phyloP scores from a whole-genome alignment of 768 basidiomycete genomes.

The Pholiota molesta region DNA sequence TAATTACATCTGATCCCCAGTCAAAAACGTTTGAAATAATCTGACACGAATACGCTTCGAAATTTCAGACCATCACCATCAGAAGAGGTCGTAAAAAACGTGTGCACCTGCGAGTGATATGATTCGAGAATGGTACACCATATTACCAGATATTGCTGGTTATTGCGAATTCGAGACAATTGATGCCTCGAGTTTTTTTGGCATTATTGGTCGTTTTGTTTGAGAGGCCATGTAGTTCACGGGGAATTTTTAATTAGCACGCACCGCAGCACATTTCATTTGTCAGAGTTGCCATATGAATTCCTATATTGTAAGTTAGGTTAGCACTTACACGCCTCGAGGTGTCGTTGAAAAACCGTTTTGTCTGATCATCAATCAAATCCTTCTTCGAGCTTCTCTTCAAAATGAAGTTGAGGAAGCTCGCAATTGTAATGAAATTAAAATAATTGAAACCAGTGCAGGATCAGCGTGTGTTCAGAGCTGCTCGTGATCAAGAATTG shows the following conservation, averaged over 20 bases:
- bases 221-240: too few relatives aligned
- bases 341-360: not conserved
- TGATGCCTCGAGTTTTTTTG: not conserved
- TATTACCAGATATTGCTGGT: not conserved
- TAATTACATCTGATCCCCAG: not conserved
- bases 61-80: not conserved
- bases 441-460: not conserved
- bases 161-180: not conserved
- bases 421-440: not conserved
- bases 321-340: too few relatives aligned
- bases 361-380: not conserved
- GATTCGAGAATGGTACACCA: not conserved
- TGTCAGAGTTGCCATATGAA: too few relatives aligned
- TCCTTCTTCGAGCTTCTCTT: not conserved
- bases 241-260: too few relatives aligned
- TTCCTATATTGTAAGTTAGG: too few relatives aligned
- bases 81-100: not conserved
- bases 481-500: not conserved
- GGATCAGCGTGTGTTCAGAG: not conserved
- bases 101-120: conserved; percentile 1
- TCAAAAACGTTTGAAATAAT: not conserved
- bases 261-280: too few relatives aligned
- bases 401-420: not conserved
- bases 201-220: too few relatives aligned
- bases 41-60: not conserved